These are phyloP conservation scores for Metschnikowia noctiluminum DNA, from an alignment of 805 yeast species.

Conservation along the genomic window DNA sequence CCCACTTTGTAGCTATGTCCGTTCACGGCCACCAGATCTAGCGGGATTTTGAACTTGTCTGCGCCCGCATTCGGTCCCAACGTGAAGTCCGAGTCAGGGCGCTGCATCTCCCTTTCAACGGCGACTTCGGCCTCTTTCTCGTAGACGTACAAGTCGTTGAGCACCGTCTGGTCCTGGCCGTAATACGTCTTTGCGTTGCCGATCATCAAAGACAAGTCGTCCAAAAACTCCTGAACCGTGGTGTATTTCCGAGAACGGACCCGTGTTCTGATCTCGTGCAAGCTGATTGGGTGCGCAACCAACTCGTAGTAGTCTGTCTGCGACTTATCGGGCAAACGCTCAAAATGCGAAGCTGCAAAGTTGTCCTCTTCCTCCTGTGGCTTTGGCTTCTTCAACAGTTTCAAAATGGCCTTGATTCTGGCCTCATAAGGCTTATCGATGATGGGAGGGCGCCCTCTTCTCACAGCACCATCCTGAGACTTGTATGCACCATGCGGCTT, in stretches of 20 bases:
- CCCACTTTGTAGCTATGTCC: constrained; percentile 81
- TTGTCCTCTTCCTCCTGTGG: constrained; percentile 46
- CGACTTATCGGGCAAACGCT: constrained; percentile 71
- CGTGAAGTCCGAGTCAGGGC: constrained; percentile 77
- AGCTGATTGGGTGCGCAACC: constrained; percentile 58
- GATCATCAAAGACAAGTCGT: constrained; percentile 73
- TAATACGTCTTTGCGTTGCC: constrained; percentile 64
- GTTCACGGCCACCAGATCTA: constrained; percentile 68
- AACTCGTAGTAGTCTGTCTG: constrained; percentile 53
- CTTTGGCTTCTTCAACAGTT: constrained; percentile 72
- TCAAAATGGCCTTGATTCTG: constrained; percentile 81
- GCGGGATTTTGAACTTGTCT: constrained; percentile 68
- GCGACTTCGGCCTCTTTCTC: constrained; percentile 58
- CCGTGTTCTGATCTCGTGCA: constrained; percentile 73
- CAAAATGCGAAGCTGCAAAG: constrained; percentile 63
- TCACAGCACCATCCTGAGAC: constrained; percentile 45
- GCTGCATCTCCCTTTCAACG: constrained; percentile 66
- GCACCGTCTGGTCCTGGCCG: constrained; percentile 50
- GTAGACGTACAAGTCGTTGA: constrained; percentile 58
- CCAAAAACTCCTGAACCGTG: constrained; percentile 70
- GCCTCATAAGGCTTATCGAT: constrained; percentile 90
- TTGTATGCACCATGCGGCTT: constrained; percentile 3
- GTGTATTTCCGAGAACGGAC: constrained; percentile 82
- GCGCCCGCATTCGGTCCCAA: constrained; percentile 36
- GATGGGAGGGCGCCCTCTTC: constrained; percentile 88